Evolutionary conservation across 495 filamentous ascomycete genomes (phyloP), one percentile per base, ranked within the genome.

Genomic region (Tuber melanosporum): DNA sequence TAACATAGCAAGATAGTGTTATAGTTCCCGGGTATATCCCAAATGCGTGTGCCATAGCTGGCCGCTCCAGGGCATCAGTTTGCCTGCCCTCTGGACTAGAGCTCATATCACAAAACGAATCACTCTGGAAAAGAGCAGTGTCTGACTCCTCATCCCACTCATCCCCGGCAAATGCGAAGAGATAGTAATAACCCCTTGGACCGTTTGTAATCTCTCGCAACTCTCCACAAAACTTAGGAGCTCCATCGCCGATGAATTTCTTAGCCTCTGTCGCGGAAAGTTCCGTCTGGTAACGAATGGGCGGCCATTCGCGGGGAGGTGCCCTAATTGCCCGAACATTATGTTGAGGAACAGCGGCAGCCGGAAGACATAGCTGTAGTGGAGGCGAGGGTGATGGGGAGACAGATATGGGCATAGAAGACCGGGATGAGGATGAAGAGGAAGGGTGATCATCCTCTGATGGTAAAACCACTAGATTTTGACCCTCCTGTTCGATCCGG

Each of bases 1-100:
- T 80, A 32, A 87, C 82, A 73, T 84, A 86, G 77, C 83, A 85
- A 70, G 84, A 84, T 46, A 87, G 75, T 1, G 87, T 87, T 19
- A 86, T 80, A 0, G 87, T 88, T 73, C 87, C 87, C 10, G 87
- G 84, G 69, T 83, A 85, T 69, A 81, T 84, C 57, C 87, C 87
- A 82, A 86, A 87, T 62, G 84, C 85, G 80, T 84, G 84, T 12
- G 83, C 83, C 87, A 88, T 88, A 42, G 85, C 86, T 10, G 87
- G 87, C 73, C 87, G 84, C 71, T 88, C 87, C 72, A 87, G 76
- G 9, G 87, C 84, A 71, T 86, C 82, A 17, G 79, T 81, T 62
- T 83, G 82, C 47, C 73, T 80, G 45, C 81, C 81, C 75, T 82
- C 81, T 32, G 82, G 82, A 19, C 77, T 78, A 44, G 82, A 83